phyloP scores from a whole-genome alignment of 2,329 filamentous ascomycete genomes.

The Fusarium bulbicola region DNA sequence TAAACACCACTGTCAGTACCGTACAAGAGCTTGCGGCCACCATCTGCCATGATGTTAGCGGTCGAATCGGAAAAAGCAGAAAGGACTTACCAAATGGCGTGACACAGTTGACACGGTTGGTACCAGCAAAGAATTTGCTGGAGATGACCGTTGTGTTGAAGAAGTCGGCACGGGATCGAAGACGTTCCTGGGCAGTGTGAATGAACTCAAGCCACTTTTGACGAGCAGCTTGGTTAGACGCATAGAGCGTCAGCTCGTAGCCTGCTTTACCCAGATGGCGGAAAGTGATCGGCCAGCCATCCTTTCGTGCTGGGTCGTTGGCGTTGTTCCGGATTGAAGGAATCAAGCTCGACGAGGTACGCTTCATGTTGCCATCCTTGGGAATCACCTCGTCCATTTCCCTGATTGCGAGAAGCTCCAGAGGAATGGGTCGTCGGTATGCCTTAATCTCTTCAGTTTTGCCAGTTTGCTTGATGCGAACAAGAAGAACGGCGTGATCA shows the following conservation, averaged over 20 bases:
- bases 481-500: conserved; percentile 92
- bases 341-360: conserved; percentile 87
- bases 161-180: conserved; percentile 89
- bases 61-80: conserved; percentile 3
- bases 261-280: conserved; percentile 94
- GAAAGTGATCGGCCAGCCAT: conserved; percentile 95
- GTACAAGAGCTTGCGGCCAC: conserved; percentile 91
- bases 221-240: conserved; percentile 82
- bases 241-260: conserved; percentile 91
- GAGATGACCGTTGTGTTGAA: conserved; percentile 78
- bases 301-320: conserved; percentile 67
- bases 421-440: conserved; percentile 90
- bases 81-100: conserved; percentile 80
- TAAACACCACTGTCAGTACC: conserved; percentile 96
- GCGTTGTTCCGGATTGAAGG: conserved; percentile 60
- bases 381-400: conserved; percentile 98
- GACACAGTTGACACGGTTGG: conserved; percentile 92
- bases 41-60: conserved; percentile 66
- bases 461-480: conserved; percentile 89
- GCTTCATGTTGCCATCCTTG: conserved; percentile 79
- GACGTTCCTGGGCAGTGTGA: conserved; percentile 85
- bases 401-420: conserved; percentile 90
- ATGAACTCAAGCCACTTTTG: conserved; percentile 99
- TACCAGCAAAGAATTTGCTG: conserved; percentile 66
- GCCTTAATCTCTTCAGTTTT: conserved; percentile 96